Conservation (phyloP, 805 yeast genomes). For the Cephaloascus fragrans region DNA sequence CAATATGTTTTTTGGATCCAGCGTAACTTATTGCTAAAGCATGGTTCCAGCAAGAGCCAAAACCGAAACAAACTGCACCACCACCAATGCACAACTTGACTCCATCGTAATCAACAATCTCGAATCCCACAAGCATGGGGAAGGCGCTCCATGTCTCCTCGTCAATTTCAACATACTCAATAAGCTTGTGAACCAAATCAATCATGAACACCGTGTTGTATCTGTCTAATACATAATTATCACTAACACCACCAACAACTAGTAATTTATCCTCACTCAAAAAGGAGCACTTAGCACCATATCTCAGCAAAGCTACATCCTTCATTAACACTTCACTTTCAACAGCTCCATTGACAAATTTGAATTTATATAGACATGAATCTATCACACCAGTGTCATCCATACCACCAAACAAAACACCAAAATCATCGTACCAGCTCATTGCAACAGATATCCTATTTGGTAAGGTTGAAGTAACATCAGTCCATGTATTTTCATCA, state of each 20-base stretch:
- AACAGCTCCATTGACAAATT: slow-evolving; percentile 6
- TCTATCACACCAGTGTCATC: slow-evolving; percentile 14
- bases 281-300: slow-evolving; percentile 34
- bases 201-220: slow-evolving; percentile 24
- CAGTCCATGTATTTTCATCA: slow-evolving; percentile 8
- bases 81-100: slow-evolving; percentile 38
- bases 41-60: slow-evolving; percentile 51
- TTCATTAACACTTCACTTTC: slow-evolving; percentile 8
- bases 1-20: too few species aligned
- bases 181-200: slow-evolving; percentile 9
- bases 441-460: slow-evolving; percentile 25
- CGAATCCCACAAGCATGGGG: slow-evolving; percentile 48
- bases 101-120: slow-evolving; percentile 16
- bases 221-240: slow-evolving; percentile 19
- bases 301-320: slow-evolving; percentile 29
- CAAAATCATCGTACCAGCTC: slow-evolving; percentile 18
- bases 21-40: background rate
- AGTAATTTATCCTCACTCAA: slow-evolving; percentile 22
- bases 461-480: slow-evolving; percentile 11
- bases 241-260: slow-evolving; percentile 51
- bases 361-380: slow-evolving; percentile 23
- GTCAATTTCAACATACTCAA: slow-evolving; percentile 17
- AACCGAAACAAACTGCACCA: slow-evolving; percentile 78
- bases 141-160: slow-evolving; percentile 25
- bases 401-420: slow-evolving; percentile 43